phyloP scores from a whole-genome alignment of 2,329 filamentous ascomycete genomes.

The Penicillium sp. region DNA sequence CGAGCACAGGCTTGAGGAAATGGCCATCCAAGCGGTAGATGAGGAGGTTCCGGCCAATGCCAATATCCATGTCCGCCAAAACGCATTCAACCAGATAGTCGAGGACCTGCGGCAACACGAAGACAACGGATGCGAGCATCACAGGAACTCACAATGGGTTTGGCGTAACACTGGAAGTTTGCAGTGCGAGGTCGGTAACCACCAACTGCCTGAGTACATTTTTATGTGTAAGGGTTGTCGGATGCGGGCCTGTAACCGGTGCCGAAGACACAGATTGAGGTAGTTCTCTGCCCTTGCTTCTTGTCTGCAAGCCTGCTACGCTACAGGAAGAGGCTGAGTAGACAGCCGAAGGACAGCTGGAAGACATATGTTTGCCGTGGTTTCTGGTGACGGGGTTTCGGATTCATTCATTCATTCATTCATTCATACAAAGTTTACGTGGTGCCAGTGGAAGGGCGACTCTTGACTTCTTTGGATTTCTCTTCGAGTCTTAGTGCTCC shows the following conservation, averaged over 20 bases:
- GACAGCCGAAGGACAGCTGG: too few species aligned
- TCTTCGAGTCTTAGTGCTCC: too few species aligned
- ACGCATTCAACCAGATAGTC: conserved; percentile 5
- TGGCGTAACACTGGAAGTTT: not conserved
- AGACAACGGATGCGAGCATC: conserved; percentile 12
- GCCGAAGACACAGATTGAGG: conserved; percentile 4
- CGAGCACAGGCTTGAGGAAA: conserved; percentile 4
- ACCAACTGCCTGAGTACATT: conserved; percentile 6
- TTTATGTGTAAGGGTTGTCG: conserved; percentile 13
- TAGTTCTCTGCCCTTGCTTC: not conserved
- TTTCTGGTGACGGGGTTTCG: too few species aligned
- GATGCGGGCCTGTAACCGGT: conserved; percentile 11
- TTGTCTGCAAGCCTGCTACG: too few species aligned
- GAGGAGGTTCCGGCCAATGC: conserved; percentile 10
- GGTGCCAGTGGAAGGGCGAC: too few species aligned
- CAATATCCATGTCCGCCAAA: not conserved
- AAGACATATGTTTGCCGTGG: too few species aligned
- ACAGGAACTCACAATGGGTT: conserved; percentile 13
- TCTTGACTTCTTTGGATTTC: too few species aligned
- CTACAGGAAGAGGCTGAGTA: too few species aligned
- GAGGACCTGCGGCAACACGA: conserved; percentile 10
- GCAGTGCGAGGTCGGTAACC: not conserved
- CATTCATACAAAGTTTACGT: too few species aligned
- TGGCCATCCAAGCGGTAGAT: conserved; percentile 6
- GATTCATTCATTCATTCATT: too few species aligned